A percentile compares a stretch with the other conserved stretches of the same genome.
phyloP scores from a whole-genome alignment of 495 filamentous ascomycete genomes.

The Neurospora sp. region DNA sequence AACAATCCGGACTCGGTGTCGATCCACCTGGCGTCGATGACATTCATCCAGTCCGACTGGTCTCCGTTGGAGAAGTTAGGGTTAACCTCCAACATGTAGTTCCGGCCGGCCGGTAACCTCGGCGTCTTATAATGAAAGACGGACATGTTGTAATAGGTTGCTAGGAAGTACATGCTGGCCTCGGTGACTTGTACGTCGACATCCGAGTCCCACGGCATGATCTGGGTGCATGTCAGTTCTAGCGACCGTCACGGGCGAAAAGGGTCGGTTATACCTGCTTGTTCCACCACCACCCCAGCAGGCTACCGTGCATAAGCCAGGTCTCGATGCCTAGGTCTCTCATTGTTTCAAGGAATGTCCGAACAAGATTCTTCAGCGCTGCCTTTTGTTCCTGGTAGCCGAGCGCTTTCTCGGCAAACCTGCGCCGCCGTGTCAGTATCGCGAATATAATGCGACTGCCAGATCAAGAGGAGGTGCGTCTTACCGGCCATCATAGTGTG shows the following conservation, averaged over 20 bases:
- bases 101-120: slow-evolving; percentile 29
- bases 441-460: not conserved
- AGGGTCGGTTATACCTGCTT: slow-evolving; percentile 11
- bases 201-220: slow-evolving; percentile 69
- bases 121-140: slow-evolving; percentile 45
- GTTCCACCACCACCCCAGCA: slow-evolving; percentile 24
- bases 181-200: slow-evolving; percentile 62
- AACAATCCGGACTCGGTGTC: slow-evolving; percentile 60
- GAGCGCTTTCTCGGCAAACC: slow-evolving; percentile 39
- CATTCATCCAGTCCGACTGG: slow-evolving; percentile 49
- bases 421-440: slow-evolving; percentile 10
- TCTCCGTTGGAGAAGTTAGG: slow-evolving; percentile 51
- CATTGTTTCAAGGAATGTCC: slow-evolving; percentile 56
- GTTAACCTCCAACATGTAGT: slow-evolving; percentile 63
- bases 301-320: slow-evolving; percentile 19
- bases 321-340: slow-evolving; percentile 29
- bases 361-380: slow-evolving; percentile 46
- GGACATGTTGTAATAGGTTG: slow-evolving; percentile 53
- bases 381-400: slow-evolving; percentile 34
- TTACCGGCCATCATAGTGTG: slow-evolving; percentile 54
- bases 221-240: slow-evolving; percentile 22
- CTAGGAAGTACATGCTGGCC: slow-evolving; percentile 53
- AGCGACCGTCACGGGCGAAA: not conserved
- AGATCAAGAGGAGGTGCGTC: not conserved
- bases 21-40: slow-evolving; percentile 70